Base-by-base conservation (phyloP, 176 grass and related monocot genomes). In the Tillandsia leiboldiana region DNA sequence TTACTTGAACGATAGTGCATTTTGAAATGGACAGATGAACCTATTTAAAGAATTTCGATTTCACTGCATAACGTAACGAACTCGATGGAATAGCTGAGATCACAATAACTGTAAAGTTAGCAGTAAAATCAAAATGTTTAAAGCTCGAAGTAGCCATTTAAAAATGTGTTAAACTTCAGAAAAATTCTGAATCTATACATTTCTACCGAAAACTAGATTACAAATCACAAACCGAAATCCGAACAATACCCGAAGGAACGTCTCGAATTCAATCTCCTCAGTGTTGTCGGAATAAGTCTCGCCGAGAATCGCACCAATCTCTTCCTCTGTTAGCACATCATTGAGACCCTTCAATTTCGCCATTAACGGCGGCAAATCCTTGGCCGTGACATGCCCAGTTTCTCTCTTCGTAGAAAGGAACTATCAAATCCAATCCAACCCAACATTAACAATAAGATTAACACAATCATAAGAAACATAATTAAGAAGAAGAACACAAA, bases 211-310 rank as follows among this genome's bases (percentile, higher is more conserved):
- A 15, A 17, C 12, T 57, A 57, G 22, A 61, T 23, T 20, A 14
- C 8, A 61, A 61, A 61, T 23, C 56, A 61, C 8, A 61, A 42
- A 42, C 4, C 3, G 33, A 42, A 42, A 42, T 42, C 33, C 33
- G 3, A 42, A 42, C 3, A 42, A 68, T 83, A 97, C 93, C 81
- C 64, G 74, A 11, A 97, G 84, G 77, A 97, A 97, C 7, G 84
- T 79, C 70, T 97, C 93, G 50, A 97, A 97, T 59, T 92, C 93
- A 59, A 97, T 87, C 63, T 97, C 89, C 65, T 92, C 75, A 62
- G 51, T 69, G 58, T 67, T 82, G 78, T 90, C 86, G 4, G 86
- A 70, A 68, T 85, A 87, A 15, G 82, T 85, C 78, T 90, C 82
- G 26, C 71, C 81, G 66, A 97, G 52, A 64, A 79, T 73, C 24